These are phyloP conservation scores for Phanerochaete sordida DNA, from an alignment of 768 basidiomycete genomes.

Conservation along the genomic window DNA sequence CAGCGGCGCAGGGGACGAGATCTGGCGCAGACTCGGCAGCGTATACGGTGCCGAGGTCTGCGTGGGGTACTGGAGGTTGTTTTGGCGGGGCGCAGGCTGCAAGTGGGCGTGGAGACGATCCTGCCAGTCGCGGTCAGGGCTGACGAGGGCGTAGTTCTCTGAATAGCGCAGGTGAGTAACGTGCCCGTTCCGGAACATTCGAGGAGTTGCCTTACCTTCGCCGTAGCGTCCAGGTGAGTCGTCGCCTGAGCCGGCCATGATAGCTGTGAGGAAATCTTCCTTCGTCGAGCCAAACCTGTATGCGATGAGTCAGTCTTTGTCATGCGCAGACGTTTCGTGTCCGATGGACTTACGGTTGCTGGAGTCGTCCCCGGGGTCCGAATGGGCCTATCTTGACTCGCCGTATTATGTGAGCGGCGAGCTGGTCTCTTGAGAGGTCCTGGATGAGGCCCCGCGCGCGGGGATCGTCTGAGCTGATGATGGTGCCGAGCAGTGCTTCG, in stretches of 20 bases:
- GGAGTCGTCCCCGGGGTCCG: constrained; percentile 26
- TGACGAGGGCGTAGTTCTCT: constrained; percentile 9
- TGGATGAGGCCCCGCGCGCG: constrained; percentile 34
- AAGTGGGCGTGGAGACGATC: constrained; percentile 10
- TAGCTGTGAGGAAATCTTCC: constrained; percentile 28
- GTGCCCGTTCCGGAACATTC: background rate
- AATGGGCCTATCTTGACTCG: constrained; percentile 34
- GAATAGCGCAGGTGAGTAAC: background rate
- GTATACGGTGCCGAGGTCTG: background rate
- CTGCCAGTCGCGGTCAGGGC: constrained; percentile 14
- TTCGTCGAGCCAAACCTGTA: constrained; percentile 26
- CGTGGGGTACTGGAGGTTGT: background rate
- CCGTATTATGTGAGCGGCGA: constrained; percentile 38
- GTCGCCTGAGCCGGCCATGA: constrained; percentile 20
- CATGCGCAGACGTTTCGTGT: background rate
- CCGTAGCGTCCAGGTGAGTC: constrained; percentile 8
- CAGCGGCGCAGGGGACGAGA: background rate
- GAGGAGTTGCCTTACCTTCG: constrained; percentile 5
- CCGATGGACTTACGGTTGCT: constrained; percentile 18
- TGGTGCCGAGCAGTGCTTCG: constrained; percentile 39
- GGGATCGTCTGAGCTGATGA: constrained; percentile 36
- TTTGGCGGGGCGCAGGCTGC: background rate
- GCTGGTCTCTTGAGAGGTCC: constrained; percentile 30
- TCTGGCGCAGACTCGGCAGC: constrained; percentile 7
- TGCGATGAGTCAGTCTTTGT: background rate